A percentile compares a stretch with the other conserved stretches of the same genome.
Conservation (phyloP, 805 yeast genomes). For the Hanseniaspora nectarophila region DNA sequence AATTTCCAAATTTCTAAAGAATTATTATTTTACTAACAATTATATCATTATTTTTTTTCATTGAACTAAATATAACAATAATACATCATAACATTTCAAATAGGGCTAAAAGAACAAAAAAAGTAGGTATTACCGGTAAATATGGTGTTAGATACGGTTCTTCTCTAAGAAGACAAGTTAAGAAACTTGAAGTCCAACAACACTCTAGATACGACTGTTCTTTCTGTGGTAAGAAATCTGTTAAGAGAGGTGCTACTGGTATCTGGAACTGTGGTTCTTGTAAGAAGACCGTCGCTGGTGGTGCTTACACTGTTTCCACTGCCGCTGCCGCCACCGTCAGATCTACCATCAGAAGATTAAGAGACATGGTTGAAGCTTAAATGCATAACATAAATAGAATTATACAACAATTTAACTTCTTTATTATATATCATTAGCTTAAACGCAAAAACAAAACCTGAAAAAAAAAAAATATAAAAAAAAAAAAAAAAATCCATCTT, state of each 20-base stretch:
- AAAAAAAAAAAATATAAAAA: constrained; percentile 3
- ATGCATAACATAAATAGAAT: constrained; percentile 18
- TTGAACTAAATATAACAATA: not conserved
- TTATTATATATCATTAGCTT: constrained; percentile 5
- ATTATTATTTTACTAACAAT: not conserved
- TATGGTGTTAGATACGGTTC: constrained; percentile 99
- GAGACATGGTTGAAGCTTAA: constrained; percentile 99
- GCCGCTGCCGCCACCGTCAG: constrained; percentile 99
- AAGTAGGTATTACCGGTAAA: constrained; percentile 99
- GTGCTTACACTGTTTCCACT: constrained; percentile 98
- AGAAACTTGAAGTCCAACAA: constrained; percentile 97
- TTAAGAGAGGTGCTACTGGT: constrained; percentile 96
- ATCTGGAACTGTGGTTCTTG: constrained; percentile 97
- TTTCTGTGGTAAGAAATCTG: constrained; percentile 99
- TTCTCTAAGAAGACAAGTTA: constrained; percentile 98
- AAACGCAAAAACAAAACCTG: not conserved
- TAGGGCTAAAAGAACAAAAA: constrained; percentile 99
- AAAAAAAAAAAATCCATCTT: not conserved
- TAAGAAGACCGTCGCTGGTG: constrained; percentile 97
- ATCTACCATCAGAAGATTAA: constrained; percentile 99
- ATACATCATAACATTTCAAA: constrained; percentile 11
- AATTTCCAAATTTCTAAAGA: not conserved
- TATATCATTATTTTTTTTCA: not conserved
- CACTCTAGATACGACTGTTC: constrained; percentile 98
- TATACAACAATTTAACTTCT: not conserved